Percentiles rank a stretch among this genome's conserved stretches.
Conservation (phyloP, 2,329 filamentous ascomycete species). For the Colletotrichum theobromicola region DNA sequence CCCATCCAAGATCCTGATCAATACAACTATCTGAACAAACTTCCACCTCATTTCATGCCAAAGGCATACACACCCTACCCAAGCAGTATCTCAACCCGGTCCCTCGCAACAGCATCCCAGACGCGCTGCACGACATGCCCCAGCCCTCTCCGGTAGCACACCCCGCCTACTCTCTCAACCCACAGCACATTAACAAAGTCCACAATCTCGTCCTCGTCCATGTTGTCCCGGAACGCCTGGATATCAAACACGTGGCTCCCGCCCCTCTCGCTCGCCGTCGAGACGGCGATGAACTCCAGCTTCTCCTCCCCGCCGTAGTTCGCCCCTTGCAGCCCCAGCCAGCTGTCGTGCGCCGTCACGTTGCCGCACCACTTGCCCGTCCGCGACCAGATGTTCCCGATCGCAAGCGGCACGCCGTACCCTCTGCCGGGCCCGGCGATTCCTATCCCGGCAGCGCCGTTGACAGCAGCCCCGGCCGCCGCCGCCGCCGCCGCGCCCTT, state of each 20-base stretch:
- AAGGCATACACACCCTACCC: constrained; percentile 32
- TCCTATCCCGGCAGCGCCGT: background rate
- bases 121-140: constrained; percentile 45
- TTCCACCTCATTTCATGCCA: background rate
- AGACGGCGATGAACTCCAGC: constrained; percentile 49
- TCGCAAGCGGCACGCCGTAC: constrained; percentile 38
- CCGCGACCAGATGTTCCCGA: constrained; percentile 46
- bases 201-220: constrained; percentile 45
- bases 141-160: constrained; percentile 46
- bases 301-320: constrained; percentile 47
- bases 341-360: constrained; percentile 49
- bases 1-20: background rate
- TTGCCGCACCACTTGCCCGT: constrained; percentile 44
- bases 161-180: constrained; percentile 49
- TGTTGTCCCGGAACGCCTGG: constrained; percentile 44
- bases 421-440: constrained; percentile 2
- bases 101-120: constrained; percentile 44
- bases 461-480: background rate
- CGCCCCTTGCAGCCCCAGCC: constrained; percentile 50
- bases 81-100: constrained; percentile 46
- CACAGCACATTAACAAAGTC: constrained; percentile 53
- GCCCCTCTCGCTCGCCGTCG: constrained; percentile 42
- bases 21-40: background rate
- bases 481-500: constrained; percentile 24
- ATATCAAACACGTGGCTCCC: constrained; percentile 28